These are phyloP conservation scores for Rosellinia necatrix DNA, from an alignment of 2,329 filamentous ascomycete species.

Conservation along the genomic window DNA sequence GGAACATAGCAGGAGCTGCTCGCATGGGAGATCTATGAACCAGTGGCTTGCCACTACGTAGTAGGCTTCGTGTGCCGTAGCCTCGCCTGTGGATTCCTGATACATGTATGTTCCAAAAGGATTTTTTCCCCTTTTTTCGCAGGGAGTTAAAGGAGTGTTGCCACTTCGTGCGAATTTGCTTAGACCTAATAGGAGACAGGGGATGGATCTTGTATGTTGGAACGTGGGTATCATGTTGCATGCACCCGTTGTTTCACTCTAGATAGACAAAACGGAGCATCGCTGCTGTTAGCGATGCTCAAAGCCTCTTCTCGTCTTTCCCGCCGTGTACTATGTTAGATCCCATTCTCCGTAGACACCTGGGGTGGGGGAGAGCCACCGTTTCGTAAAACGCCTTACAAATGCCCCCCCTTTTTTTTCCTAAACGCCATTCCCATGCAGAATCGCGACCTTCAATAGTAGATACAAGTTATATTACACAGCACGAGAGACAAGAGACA, in stretches of 20 bases:
- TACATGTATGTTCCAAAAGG: no score
- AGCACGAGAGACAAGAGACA: no score
- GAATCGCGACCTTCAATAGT: neutral
- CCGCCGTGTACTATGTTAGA: constrained; percentile 9
- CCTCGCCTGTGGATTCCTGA: constrained; percentile 19
- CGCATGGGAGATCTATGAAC: constrained; percentile 25
- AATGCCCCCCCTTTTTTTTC: constrained; percentile 21
- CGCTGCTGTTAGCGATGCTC: constrained; percentile 36
- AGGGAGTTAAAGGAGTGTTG: constrained; percentile 31
- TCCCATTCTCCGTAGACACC: constrained; percentile 3
- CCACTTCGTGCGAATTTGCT: constrained; percentile 24
- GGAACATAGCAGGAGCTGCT: constrained; percentile 22
- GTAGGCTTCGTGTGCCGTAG: constrained; percentile 18
- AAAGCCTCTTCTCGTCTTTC: constrained; percentile 28
- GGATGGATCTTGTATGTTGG: constrained; percentile 1
- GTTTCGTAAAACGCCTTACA: constrained; percentile 16
- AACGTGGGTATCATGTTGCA: neutral
- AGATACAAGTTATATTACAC: no score
- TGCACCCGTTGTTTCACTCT: constrained; percentile 8
- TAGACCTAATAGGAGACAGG: neutral
- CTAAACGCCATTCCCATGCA: constrained; percentile 26
- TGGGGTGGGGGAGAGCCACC: no score
- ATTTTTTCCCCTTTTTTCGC: neutral
- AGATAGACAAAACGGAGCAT: constrained; percentile 38
- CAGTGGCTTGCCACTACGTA: constrained; percentile 26